Conservation (phyloP, 176 grass and related monocot species). For the Rhynchospora pubera region DNA sequence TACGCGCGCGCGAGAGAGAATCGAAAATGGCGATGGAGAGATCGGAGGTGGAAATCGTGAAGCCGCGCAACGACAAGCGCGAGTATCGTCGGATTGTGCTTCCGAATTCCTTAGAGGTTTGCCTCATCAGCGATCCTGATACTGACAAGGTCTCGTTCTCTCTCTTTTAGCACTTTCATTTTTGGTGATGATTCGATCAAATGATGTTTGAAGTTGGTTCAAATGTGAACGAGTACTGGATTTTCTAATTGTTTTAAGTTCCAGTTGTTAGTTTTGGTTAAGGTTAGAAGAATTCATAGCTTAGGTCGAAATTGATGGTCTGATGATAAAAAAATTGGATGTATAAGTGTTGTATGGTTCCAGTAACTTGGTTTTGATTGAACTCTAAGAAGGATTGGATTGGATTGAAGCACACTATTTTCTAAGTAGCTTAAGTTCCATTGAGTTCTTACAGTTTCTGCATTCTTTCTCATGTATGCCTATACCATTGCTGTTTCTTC, state of each 20-base stretch:
- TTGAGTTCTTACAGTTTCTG: not conserved
- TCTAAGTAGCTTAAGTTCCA: not conserved
- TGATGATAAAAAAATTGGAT: not conserved
- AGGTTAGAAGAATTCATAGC: not conserved
- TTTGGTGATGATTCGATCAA: not conserved
- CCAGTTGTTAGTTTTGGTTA: not conserved
- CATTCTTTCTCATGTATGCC: not conserved
- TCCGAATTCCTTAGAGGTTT: slow-evolving; percentile 62
- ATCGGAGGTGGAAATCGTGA: slow-evolving; percentile 54
- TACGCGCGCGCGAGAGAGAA: not conserved
- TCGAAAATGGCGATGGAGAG: not conserved
- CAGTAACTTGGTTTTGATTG: not conserved
- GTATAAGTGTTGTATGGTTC: not conserved
- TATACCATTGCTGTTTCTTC: not conserved
- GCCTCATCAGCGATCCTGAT: slow-evolving; percentile 93
- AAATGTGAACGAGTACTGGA: slow-evolving; percentile 6
- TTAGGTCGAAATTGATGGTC: not conserved
- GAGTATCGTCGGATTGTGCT: slow-evolving; percentile 85
- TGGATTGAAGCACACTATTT: not conserved
- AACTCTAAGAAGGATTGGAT: not conserved
- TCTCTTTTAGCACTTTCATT: not conserved
- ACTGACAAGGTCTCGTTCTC: slow-evolving; percentile 61
- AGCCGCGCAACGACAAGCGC: slow-evolving; percentile 71
- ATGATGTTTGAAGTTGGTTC: not conserved
- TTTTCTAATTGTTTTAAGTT: not conserved